Base-by-base conservation (phyloP, 208 protist genomes). In the Eutreptiella sp. region DNA sequence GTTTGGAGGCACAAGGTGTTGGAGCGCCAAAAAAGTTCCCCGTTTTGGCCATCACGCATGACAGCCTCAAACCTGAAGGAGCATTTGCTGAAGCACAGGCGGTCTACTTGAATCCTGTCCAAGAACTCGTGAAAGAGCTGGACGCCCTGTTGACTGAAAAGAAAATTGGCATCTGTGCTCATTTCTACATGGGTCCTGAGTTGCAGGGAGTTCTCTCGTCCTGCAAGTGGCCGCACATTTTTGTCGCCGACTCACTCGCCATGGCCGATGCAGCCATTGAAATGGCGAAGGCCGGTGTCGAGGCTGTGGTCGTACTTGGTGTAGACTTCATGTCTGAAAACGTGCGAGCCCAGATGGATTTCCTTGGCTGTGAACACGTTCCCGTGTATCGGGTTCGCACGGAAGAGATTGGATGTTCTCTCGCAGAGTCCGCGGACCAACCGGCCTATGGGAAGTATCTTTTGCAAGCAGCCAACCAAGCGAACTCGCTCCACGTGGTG, bases 251-350 rank as follows among this genome's bases (percentile, higher is more conserved):
- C 31, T 66, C 59, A 11, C 31, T 66, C 23, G 59, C 59, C 14
- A 66, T 66, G 59, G 59, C 58, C 14, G 59, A 66, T 32, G 59
- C 59, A 9, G 59, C 59, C 11, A 21, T 66, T 9, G 11, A n/a
- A 7, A 66, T 66, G 59, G 59, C 59, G 23, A 21, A 66, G 19
- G 11, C 45, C 16, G 59, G 59, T n/a, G 53, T 57, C 16, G 16
- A 66, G 9, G 9, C 11, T 11, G 23, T 66, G 14, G 45, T 66
- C 23, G 57, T 63, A 14, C 45, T 66, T 16, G 59, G 59, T 46
- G 59, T 66, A 9, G 59, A 66, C 31, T 66, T 66, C 53, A 66
- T 66, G 59, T 69, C 58, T 21, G 59, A 66, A 48, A 66, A 66
- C 23, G 57, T 63, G 11, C 35, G 59, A 11, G 59, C 59, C 14